Evolutionary conservation across 1,284 basidiomycete genomes (phyloP), one percentile per base, ranked within the genome.

Genomic region (Austropuccinia psidii): DNA sequence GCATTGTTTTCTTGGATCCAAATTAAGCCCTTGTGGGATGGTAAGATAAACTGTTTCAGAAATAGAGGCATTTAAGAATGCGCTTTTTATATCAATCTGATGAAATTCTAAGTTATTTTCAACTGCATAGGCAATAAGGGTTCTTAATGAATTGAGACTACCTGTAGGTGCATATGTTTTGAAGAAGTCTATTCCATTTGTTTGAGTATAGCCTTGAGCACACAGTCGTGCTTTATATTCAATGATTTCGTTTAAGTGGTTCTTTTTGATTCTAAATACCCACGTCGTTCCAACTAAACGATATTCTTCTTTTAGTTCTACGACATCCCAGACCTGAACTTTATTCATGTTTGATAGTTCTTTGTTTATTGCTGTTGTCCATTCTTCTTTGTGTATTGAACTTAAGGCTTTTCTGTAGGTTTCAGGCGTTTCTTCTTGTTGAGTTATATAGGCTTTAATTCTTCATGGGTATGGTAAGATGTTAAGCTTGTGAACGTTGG

Each of bases 31-130:
- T n/a, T n/a, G n/a, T n/a, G n/a, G n/a, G n/a, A n/a, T n/a, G n/a
- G n/a, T n/a, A n/a, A n/a, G n/a, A n/a, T n/a, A n/a, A n/a, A n/a
- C n/a, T n/a, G n/a, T n/a, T n/a, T n/a, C n/a, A n/a, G n/a, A n/a
- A n/a, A n/a, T n/a, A n/a, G n/a, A n/a, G n/a, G 55, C 60, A 45
- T 60, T 60, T 31, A 60, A 24, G n/a, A 43, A 62, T 3, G 60
- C 33, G 17, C 37, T 41, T 21, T 61, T 61, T 5, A 61, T 39
- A 24, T 61, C 37, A 24, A 61, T 41, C 43, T 61, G 58, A 43
- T 61, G 58, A 27, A 61, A 61, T 27, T 61, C 9, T 13, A 61
- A 27, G 21, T 43, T 27, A 13, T n/a, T 33, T 24, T 61, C 37
- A 7, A 61, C 37, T 35, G 58, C 58, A 61, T 41, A 61, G 3